Evolutionary conservation across 306 rosid species (phyloP), one percentile per base, ranked within the genome.

Genomic region (Bauhinia variegata): DNA sequence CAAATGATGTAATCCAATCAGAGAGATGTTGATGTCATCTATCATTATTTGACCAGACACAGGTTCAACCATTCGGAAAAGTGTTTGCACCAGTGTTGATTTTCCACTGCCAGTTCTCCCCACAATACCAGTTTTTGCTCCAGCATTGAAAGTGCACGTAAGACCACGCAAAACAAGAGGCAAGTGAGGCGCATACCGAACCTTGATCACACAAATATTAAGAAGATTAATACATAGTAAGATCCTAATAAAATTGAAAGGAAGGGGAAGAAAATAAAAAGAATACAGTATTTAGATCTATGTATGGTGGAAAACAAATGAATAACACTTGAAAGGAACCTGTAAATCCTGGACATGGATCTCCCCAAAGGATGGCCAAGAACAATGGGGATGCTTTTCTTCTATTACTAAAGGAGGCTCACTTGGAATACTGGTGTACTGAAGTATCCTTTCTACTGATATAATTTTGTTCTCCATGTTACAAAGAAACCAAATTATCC

Each of bases 101-200:
- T 84, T 84, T 2, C 86, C 84, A 8, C 70, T 80, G 53, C 88
- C 84, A 11, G 84, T 84, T 81, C 88, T 63, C 5, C 86, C 89
- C 0, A 84, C 86, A 60, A 84, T 84, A 63, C 89, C 84, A 31
- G 82, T 75, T 66, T 78, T 84, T 81, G n/a, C 64, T 41, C 84
- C 89, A 33, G 82, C 86, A 0, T 61, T 69, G 13, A 84, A 84
- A 42, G 78, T 80, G 43, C 89, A 80, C 0, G 83, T 69, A 57
- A 83, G 63, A 32, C 85, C 86, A 42, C 82, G 78, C 75, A 84
- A 81, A 76, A 84, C 82, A 38, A 84, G 82, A 4, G 86, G 89
- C 73, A 84, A 54, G 16, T 84, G 89, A 8, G 86, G 86, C 14
- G 84, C 86, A 72, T 84, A 84, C 88, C 88, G 85, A 47, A 83